Evolutionary conservation across 306 rosid genomes (phyloP).

Genomic region (Begonia peltatifolia): DNA sequence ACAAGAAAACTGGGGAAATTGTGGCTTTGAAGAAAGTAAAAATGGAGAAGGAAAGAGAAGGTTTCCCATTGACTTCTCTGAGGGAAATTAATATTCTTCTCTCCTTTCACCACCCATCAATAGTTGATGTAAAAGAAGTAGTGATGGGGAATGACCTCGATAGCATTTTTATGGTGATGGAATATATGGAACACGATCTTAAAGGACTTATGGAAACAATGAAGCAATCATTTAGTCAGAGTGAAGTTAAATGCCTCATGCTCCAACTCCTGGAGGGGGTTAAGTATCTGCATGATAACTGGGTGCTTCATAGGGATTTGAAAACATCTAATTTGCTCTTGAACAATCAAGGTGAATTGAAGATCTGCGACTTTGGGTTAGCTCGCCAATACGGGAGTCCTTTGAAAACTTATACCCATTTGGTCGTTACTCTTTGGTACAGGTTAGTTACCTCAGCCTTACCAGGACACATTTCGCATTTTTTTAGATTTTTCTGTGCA

Average conservation of each 20-base stretch:
- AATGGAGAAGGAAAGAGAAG: slow-evolving; percentile 99
- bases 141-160: slow-evolving; percentile 97
- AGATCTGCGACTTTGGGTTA: slow-evolving; percentile 97
- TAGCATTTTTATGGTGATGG: slow-evolving; percentile 99
- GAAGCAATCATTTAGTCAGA: slow-evolving; percentile 95
- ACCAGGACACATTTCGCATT: slow-evolving; percentile 5
- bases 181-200: slow-evolving; percentile 98
- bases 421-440: slow-evolving; percentile 99
- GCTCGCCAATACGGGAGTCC: slow-evolving; percentile 99
- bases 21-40: slow-evolving; percentile 98
- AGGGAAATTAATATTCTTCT: slow-evolving; percentile 99
- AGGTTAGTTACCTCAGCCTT: slow-evolving; percentile 38
- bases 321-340: slow-evolving; percentile 88
- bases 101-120: slow-evolving; percentile 87
- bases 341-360: slow-evolving; percentile 92
- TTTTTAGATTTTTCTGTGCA: slow-evolving; percentile 4
- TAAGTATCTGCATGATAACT: slow-evolving; percentile 97
- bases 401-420: slow-evolving; percentile 87
- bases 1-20: slow-evolving; percentile 79
- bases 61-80: slow-evolving; percentile 92
- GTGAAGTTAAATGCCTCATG: slow-evolving; percentile 98
- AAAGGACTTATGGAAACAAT: slow-evolving; percentile 95
- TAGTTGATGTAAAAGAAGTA: slow-evolving; percentile 97
- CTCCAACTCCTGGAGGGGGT: slow-evolving; percentile 86
- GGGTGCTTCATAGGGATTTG: slow-evolving; percentile 99